phyloP scores from a whole-genome alignment of 495 filamentous ascomycete genomes.

The Lophiotrema nucula region DNA sequence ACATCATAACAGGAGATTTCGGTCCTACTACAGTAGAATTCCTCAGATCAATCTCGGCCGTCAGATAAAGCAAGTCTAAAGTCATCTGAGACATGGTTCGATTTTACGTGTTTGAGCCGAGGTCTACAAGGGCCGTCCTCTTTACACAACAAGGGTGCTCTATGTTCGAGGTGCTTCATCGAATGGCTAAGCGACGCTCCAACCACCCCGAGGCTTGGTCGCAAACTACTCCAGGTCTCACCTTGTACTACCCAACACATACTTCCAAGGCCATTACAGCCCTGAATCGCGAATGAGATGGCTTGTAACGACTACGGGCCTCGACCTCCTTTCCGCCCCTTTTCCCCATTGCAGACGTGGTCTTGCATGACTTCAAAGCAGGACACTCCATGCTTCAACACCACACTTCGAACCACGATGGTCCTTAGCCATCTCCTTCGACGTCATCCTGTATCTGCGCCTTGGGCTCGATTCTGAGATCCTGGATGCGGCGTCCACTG shows the following conservation, averaged over 20 bases:
- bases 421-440: constrained; percentile 1
- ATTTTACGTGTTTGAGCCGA: neutral
- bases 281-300: constrained; percentile 5
- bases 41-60: no score
- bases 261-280: constrained; percentile 18
- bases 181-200: neutral
- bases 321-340: neutral
- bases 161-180: neutral
- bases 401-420: neutral
- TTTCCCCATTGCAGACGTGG: constrained; percentile 4
- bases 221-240: constrained; percentile 16
- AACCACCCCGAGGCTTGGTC: constrained; percentile 3
- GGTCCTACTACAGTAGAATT: no score
- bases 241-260: constrained; percentile 3
- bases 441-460: constrained; percentile 15
- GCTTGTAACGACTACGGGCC: neutral
- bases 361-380: constrained; percentile 12
- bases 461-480: constrained; percentile 10
- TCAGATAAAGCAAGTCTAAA: no score
- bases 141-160: constrained; percentile 20
- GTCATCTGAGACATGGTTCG: neutral
- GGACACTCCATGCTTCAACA: constrained; percentile 10
- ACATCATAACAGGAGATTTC: no score
- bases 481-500: constrained; percentile 4
- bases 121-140: neutral